Percentiles rank a stretch among this genome's conserved stretches.
phyloP scores from a whole-genome alignment of 169 alveolate genomes.

The Theileria sp. region DNA sequence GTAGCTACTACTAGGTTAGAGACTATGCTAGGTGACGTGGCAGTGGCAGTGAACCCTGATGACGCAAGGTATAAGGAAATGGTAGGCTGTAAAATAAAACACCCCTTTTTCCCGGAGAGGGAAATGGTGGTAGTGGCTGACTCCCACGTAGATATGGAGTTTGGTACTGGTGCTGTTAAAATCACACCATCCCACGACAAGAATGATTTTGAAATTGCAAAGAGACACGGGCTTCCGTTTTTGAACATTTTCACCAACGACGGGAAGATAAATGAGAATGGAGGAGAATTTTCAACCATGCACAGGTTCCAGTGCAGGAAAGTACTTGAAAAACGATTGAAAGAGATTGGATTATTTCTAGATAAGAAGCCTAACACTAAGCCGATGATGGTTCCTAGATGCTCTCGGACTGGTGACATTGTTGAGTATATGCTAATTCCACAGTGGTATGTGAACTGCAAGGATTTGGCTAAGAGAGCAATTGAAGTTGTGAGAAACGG shows the following conservation, averaged over 20 bases:
- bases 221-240: conserved; percentile 87
- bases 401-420: conserved; percentile 97
- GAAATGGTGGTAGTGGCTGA: conserved; percentile 93
- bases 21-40: conserved; percentile 99
- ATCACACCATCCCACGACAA: conserved; percentile 99
- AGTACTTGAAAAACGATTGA: conserved; percentile 88
- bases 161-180: conserved; percentile 99
- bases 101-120: conserved; percentile 96
- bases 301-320: conserved; percentile 95
- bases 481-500: conserved; percentile 88
- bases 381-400: conserved; percentile 94
- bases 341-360: conserved; percentile 83
- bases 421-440: conserved; percentile 98
- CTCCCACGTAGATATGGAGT: conserved; percentile 93
- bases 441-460: conserved; percentile 98
- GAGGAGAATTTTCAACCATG: conserved; percentile 93
- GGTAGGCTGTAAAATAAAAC: conserved; percentile 94
- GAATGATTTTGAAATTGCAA: conserved; percentile 96
- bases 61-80: conserved; percentile 91
- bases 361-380: conserved; percentile 86
- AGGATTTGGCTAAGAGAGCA: conserved; percentile 91
- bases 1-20: conserved; percentile 98
- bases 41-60: conserved; percentile 99
- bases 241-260: conserved; percentile 93
- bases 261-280: conserved; percentile 93